These are phyloP conservation scores for Claviceps lovelessii DNA, from an alignment of 2,329 filamentous ascomycete genomes.

Conservation along the genomic window DNA sequence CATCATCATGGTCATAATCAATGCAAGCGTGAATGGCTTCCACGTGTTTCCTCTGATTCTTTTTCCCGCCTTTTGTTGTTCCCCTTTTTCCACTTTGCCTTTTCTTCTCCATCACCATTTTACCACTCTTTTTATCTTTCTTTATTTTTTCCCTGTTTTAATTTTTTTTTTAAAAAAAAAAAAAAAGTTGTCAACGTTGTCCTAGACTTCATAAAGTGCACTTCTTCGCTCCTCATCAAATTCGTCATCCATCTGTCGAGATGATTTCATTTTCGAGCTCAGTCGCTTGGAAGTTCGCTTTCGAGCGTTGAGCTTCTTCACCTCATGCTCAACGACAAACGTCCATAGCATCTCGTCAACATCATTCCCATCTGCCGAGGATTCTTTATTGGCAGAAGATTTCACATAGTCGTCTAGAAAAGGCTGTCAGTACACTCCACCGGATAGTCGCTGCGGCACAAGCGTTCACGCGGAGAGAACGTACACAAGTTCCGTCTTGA, in stretches of 20 bases:
- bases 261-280: constrained; percentile 13
- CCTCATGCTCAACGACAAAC: constrained; percentile 24
- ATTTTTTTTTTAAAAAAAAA: no score
- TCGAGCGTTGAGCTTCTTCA: constrained; percentile 25
- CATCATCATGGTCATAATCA: constrained; percentile 1
- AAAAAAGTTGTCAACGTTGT: neutral
- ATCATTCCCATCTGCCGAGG: constrained; percentile 9
- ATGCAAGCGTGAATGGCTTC: neutral
- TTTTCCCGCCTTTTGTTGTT: neutral
- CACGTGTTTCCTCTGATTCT: neutral
- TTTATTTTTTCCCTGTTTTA: neutral
- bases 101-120: neutral
- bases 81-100: neutral
- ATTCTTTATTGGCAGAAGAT: constrained; percentile 7
- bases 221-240: constrained; percentile 11
- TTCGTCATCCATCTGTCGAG: constrained; percentile 8
- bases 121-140: neutral
- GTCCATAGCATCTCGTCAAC: constrained; percentile 16
- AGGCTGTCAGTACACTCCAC: neutral
- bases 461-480: constrained; percentile 4
- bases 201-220: neutral
- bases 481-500: constrained; percentile 23
- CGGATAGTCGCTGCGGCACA: neutral
- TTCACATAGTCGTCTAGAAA: constrained; percentile 11
- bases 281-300: constrained; percentile 15